Evolutionary conservation across 345 rosid genomes (phyloP).

Genomic region (Boechera divaricarpa): DNA sequence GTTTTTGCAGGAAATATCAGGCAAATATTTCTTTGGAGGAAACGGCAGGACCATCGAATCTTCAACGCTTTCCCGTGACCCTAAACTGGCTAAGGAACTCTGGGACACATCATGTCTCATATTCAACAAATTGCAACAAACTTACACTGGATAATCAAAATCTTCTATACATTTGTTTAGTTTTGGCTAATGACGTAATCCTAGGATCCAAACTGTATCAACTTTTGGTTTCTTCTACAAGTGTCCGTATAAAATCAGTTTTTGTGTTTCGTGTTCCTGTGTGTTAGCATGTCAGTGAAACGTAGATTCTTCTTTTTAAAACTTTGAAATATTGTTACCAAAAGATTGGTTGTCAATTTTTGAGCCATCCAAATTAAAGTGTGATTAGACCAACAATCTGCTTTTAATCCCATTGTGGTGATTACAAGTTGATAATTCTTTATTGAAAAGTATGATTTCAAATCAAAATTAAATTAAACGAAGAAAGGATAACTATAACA

Average conservation of each 20-base stretch:
- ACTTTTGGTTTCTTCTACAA: constrained; percentile 4
- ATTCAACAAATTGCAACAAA: constrained; percentile 44
- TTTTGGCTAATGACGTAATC: background rate
- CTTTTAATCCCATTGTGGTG: constrained; percentile 3
- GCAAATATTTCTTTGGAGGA: constrained; percentile 82
- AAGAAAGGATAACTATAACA: background rate
- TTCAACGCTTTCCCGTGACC: constrained; percentile 56
- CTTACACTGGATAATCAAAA: constrained; percentile 31
- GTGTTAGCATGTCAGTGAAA: background rate
- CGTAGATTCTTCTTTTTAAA: constrained; percentile 8
- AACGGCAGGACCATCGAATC: constrained; percentile 66
- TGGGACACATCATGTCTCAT: constrained; percentile 66
- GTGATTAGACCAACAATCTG: background rate
- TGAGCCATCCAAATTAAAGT: constrained; percentile 29
- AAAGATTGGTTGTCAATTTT: background rate
- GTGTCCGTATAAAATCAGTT: background rate
- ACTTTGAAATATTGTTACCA: background rate
- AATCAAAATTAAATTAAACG: background rate
- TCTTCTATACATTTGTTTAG: background rate
- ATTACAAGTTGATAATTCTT: background rate
- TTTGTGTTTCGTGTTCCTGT: background rate
- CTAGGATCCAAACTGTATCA: constrained; percentile 12
- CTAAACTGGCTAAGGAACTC: constrained; percentile 61
- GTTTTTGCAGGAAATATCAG: constrained; percentile 67
- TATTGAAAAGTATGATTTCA: constrained; percentile 1